Base-by-base conservation (phyloP, 192 early-diverging fungal genomes). In the Obelidium mucronatum region DNA sequence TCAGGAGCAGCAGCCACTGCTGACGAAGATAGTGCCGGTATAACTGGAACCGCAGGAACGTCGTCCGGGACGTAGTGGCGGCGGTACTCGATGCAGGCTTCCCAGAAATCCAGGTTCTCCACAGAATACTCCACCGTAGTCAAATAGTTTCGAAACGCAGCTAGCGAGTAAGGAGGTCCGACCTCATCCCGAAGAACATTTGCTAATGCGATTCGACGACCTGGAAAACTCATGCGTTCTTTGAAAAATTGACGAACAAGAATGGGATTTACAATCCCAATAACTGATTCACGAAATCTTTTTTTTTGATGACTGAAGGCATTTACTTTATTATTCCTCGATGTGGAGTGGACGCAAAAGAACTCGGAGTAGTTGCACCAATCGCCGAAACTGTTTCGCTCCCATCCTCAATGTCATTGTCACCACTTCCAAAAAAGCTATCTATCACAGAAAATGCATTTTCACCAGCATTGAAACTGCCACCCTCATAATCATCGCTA, bases 71-170 rank as follows among this genome's bases (percentile, higher is more conserved):
- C 55, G 55, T 28, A 58, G 30, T 24, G 8, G 17, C 62, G 8
- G 8, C 62, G 28, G 22, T 64, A 64, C 17, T 17, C 26, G 1
- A 52, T 6, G 28, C 8, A 67, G 11, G 26, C 8, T 30, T 67
- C 40, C 40, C 66, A 67, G 11, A 67, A 67, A 30, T 67, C 66
- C 24, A 67, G 66, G 48, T 67, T 67, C 42, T 67, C 66, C 22
- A 6, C 42, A 48, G 66, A 40, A 31, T 67, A 67, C 40, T 67
- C 66, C 40, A 67, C 42, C 1, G 24, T 67, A 24, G 39, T 13
- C 1, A 67, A 44, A 24, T 33, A 67, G 39, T 51, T 42, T 34
- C 66, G 40, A 51, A 67, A 67, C 30, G 24, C 66, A 15, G 13
- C 42, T 2, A 67, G 66, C 17, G 66, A 67, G 30, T 67, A 67